phyloP scores from a whole-genome alignment of 257 asterid species.

The Parsonsia alboflavescens region DNA sequence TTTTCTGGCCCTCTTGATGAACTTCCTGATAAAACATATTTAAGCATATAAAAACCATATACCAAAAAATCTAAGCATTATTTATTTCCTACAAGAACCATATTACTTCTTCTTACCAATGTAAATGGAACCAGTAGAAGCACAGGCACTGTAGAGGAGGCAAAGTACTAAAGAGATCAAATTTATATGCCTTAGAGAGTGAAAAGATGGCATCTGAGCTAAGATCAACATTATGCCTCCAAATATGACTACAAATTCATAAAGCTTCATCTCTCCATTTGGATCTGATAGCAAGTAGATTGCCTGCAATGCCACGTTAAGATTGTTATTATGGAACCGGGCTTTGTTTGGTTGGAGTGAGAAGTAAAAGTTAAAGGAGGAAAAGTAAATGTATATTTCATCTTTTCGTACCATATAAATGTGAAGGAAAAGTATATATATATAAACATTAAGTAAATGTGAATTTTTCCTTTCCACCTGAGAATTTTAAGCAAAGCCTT shows the following conservation, averaged over 20 bases:
- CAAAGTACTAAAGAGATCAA: constrained; percentile 62
- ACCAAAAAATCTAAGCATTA: neutral
- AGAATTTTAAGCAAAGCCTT: too few species aligned
- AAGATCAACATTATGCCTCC: constrained; percentile 73
- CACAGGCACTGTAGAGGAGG: constrained; percentile 74
- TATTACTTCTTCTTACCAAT: constrained; percentile 43
- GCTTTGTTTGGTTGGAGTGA: too few species aligned
- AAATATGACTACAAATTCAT: constrained; percentile 60
- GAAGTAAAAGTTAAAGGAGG: too few species aligned
- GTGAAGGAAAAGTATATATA: too few species aligned
- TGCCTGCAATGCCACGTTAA: constrained; percentile 39
- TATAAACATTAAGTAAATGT: too few species aligned
- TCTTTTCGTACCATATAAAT: too few species aligned
- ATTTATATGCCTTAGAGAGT: constrained; percentile 84
- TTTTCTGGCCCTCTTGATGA: constrained; percentile 65
- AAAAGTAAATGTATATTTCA: too few species aligned
- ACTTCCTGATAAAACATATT: constrained; percentile 37
- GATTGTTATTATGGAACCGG: too few species aligned
- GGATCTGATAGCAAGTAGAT: constrained; percentile 54
- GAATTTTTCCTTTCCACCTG: too few species aligned
- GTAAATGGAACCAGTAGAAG: constrained; percentile 75
- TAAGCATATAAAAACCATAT: neutral
- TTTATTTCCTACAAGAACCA: neutral
- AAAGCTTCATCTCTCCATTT: constrained; percentile 57
- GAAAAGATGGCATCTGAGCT: constrained; percentile 96